Conservation (phyloP, 768 basidiomycete species). For the Lactarius indigo region DNA sequence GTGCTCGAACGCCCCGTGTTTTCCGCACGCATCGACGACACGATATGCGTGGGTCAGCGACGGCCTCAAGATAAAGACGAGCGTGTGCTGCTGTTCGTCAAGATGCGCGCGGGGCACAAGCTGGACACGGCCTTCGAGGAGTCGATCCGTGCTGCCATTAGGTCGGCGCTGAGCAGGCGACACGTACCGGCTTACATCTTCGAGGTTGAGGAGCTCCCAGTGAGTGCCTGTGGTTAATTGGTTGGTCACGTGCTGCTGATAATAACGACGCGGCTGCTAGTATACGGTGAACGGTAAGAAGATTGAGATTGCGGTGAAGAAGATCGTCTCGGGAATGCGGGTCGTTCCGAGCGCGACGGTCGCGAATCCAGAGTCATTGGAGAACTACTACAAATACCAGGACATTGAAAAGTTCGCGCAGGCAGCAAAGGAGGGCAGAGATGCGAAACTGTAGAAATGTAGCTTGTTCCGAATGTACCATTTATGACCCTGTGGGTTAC, state of each 20-base stretch:
- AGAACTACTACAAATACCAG: conserved; percentile 61
- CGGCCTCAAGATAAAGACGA: conserved; percentile 63
- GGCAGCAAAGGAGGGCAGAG: background rate
- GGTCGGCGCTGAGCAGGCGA: conserved; percentile 57
- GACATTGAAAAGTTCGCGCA: conserved; percentile 41
- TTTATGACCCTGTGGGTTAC: background rate
- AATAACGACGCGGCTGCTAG: conserved; percentile 33
- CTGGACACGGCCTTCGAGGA: conserved; percentile 44
- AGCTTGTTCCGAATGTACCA: background rate
- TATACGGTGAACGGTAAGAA: conserved; percentile 78
- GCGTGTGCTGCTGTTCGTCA: conserved; percentile 71
- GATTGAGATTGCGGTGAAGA: conserved; percentile 76
- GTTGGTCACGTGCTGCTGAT: background rate
- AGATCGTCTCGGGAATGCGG: conserved; percentile 65
- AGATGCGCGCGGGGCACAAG: conserved; percentile 49
- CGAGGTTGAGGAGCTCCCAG: conserved; percentile 63
- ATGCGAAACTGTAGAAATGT: background rate
- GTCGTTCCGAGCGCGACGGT: conserved; percentile 71
- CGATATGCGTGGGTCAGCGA: conserved; percentile 64
- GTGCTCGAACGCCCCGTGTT: conserved; percentile 53
- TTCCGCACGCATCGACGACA: conserved; percentile 54
- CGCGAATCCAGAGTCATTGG: conserved; percentile 64
- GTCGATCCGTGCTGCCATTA: conserved; percentile 55
- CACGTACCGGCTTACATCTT: conserved; percentile 74
- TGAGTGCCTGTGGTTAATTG: conserved; percentile 35